phyloP scores from a whole-genome alignment of 2,329 filamentous ascomycete species.

The Apiospora phragmitis region DNA sequence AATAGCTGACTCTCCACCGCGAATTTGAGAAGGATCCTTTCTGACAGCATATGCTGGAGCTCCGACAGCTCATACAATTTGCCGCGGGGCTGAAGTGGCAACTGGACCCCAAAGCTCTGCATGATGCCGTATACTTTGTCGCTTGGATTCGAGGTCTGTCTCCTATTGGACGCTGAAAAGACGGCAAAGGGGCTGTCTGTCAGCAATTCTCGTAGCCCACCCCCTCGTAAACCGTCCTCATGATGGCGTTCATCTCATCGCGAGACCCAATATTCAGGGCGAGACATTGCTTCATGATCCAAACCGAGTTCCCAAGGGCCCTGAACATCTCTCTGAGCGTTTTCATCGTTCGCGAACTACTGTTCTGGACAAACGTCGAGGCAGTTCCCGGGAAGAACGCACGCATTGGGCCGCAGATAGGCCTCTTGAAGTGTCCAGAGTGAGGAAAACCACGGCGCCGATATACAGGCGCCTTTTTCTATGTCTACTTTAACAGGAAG shows the following conservation, averaged over 20 bases:
- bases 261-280: neutral
- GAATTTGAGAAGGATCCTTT: neutral
- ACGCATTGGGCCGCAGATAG: neutral
- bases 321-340: neutral
- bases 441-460: conserved; percentile 12
- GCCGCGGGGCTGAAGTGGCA: neutral
- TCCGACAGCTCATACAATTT: neutral
- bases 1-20: conserved; percentile 7
- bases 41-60: neutral
- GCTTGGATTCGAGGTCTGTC: neutral
- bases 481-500: neutral
- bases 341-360: neutral
- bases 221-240: neutral
- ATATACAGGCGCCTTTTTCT: neutral
- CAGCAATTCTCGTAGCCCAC: neutral
- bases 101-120: conserved; percentile 7
- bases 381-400: conserved; percentile 2
- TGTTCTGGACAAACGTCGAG: neutral
- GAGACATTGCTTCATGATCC: neutral
- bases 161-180: neutral
- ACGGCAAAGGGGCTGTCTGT: neutral
- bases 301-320: neutral
- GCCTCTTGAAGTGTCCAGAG: conserved; percentile 13
- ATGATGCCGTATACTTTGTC: conserved; percentile 11
- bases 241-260: neutral